These are phyloP conservation scores for Aphanomyces stellatus DNA, from an alignment of 352 stramenopile species.

Conservation along the genomic window DNA sequence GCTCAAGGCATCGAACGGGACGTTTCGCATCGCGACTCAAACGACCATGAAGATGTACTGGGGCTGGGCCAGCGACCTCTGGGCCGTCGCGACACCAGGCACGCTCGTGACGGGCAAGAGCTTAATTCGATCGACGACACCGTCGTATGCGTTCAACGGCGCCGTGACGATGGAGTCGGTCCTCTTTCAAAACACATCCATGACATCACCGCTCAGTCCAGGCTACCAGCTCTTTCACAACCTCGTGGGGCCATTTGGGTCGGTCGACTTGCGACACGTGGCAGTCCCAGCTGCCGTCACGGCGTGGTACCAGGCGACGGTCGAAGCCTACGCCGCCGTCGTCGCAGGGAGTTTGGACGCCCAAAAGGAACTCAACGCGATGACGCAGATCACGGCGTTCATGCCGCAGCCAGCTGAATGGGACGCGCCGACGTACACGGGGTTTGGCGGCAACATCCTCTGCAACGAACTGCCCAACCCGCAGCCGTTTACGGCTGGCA, in stretches of 20 bases:
- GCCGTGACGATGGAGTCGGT: neutral
- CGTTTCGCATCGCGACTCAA: neutral
- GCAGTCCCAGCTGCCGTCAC: neutral
- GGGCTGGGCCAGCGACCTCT: neutral
- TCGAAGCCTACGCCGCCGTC: neutral
- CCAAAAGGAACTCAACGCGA: too few relatives aligned
- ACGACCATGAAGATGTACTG: conserved; percentile 11
- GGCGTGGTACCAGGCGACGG: neutral
- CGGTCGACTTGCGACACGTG: neutral
- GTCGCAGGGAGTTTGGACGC: neutral
- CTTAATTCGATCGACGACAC: neutral
- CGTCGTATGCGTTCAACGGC: neutral
- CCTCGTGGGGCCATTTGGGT: neutral
- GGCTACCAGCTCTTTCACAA: neutral
- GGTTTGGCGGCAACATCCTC: neutral
- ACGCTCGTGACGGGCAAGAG: neutral
- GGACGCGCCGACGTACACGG: neutral
- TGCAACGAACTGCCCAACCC: neutral
- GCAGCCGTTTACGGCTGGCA: neutral
- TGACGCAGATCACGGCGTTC: neutral
- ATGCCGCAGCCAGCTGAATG: neutral
- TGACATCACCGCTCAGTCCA: neutral
- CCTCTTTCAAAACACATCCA: neutral
- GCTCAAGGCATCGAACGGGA: neutral
- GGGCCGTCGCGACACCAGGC: neutral